Base-by-base conservation (phyloP, 805 yeast genomes). In the Candida orba region DNA sequence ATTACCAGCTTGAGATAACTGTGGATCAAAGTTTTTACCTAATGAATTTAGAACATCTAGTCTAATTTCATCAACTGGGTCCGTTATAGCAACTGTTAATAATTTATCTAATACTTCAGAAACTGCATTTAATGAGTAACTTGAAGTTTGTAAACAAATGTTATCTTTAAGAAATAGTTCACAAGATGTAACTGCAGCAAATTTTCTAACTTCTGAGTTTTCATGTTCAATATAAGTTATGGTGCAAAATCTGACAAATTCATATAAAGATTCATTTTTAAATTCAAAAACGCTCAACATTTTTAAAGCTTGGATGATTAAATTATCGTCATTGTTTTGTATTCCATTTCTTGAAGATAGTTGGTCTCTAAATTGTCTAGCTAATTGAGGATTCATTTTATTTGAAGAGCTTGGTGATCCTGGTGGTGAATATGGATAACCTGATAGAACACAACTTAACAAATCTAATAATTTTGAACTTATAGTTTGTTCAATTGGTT, bases 1-100 rank as follows among this genome's bases (percentile, higher is more conserved):
- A 60, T 89, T 90, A 47, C 86, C 95, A 1, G 96, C 95, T 60
- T 93, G 98, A 0, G 97, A 87, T 29, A 93, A 64, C 56, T 93
- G 98, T 0, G 96, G 86, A 56, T 93, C 97, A 59, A 91, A 85
- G 45, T 74, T 73, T 3, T 80, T 75, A 32, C 85, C 85, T 33
- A 95, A 67, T 37, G 89, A 75, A 41, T 74, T 73, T 45, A 93
- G 67, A 1, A 91, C 88, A 48, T 85, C 90, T 9, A 85, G 65
- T 44, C 99, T 70, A 29, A 91, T 86, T 46, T 90, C 97, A 2
- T 91, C 77, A 4, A 77, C 77, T 0, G 95, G 87, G 53, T 93
- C 99, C 0, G 96, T 84, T 13, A 91, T 84, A 3, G 95, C 88
- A 8, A 88, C 73, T 0, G 95, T 78, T 32, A 93, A 64, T 17